Evolutionary conservation across 148 eudicot genomes (phyloP).

Genomic region (Euryodendron excelsum): DNA sequence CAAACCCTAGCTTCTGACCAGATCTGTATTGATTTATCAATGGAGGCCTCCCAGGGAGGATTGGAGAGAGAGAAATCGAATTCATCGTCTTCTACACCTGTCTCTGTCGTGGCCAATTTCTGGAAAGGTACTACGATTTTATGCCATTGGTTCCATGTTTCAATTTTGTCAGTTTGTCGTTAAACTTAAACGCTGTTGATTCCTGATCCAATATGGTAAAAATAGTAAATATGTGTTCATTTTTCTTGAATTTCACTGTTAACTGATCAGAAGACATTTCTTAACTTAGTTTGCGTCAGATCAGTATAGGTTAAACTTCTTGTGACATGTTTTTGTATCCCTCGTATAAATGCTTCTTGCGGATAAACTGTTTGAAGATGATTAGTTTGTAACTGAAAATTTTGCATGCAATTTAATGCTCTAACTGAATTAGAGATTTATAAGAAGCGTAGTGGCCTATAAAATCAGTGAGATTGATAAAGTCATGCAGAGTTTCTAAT

Average conservation of each 20-base stretch:
- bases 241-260: not conserved
- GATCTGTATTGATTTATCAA: conserved; percentile 43
- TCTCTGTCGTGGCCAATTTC: conserved; percentile 74
- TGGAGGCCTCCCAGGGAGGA: conserved; percentile 66
- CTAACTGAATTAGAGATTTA: not conserved
- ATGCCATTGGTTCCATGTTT: not conserved
- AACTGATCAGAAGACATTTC: too few relatives aligned
- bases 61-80: conserved; percentile 52
- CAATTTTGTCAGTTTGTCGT: too few relatives aligned
- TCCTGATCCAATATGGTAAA: not conserved
- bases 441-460: not conserved
- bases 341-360: not conserved
- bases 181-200: not conserved
- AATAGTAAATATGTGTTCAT: not conserved
- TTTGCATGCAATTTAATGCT: not conserved
- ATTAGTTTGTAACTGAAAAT: not conserved
- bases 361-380: not conserved
- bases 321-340: not conserved
- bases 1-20: conserved; percentile 17
- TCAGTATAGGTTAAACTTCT: not conserved
- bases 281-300: not conserved
- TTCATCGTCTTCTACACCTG: conserved; percentile 61
- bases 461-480: not conserved
- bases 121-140: conserved; percentile 68
- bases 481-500: not conserved